Base-by-base conservation (phyloP, 192 early-diverging fungal species). In the Glomus cerebriforme region DNA sequence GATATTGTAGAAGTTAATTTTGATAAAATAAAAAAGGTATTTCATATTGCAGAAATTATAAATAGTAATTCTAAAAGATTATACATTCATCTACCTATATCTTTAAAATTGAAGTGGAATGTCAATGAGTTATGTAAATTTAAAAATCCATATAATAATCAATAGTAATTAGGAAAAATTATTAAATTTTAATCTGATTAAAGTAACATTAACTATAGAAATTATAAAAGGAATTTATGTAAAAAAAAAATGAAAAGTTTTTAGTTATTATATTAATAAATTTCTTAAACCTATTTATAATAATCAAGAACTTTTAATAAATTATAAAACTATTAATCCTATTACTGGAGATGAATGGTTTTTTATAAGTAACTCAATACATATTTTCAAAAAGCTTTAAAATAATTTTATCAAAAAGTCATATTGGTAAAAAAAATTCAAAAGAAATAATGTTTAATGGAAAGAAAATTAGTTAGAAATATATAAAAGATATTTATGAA, bases 1-100 rank as follows among this genome's bases (percentile, higher is more conserved):
- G 64, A 66, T 66, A 34, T 66, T 34, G 64, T 66, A 3, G 34
- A 66, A 35, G 32, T 66, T 66, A 22, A 35, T 66, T 35, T 66
- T 35, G 15, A 66, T 17, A 66, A 66, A 66, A 10, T 34, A 0
- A 35, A 35, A 35, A 35, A 35, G 7, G 3, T 2, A 35, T 66
- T 35, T 35, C 19, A 66, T 66, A 1, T 10, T 13, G 64, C 64
- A 19, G 32, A 66, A 66, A 66, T 66, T 35, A 10, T 66, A 66
- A 13, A 66, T 34, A 17, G 0, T 64, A 64, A 31, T 60, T 60
- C 4, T 32, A n/a, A n/a, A n/a, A n/a, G n/a, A n/a, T n/a, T n/a
- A n/a, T n/a, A n/a, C n/a, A n/a, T n/a, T n/a, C n/a, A n/a, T n/a
- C n/a, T n/a, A n/a, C n/a, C n/a, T n/a, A n/a, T n/a, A n/a, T 10